phyloP scores from a whole-genome alignment of 148 eudicot genomes.

The Amaranthus hypochondriacus region DNA sequence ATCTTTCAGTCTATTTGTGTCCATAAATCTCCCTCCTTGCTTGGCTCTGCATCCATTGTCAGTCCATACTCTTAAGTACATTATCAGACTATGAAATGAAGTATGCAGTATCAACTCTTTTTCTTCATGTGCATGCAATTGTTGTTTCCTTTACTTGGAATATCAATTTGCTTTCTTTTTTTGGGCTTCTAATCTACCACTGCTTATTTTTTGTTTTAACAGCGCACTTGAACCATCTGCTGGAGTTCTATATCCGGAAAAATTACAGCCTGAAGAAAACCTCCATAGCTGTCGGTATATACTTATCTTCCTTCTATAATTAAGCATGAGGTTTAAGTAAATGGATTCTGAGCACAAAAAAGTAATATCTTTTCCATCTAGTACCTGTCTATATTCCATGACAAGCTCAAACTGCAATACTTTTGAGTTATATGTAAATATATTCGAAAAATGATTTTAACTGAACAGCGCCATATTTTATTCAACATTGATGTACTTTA shows the following conservation, averaged over 20 bases:
- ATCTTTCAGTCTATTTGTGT: background rate
- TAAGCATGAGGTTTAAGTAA: background rate
- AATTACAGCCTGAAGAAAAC: conserved; percentile 49
- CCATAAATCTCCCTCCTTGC: background rate
- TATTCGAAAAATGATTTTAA: no score
- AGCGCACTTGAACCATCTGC: conserved; percentile 89
- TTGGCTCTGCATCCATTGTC: background rate
- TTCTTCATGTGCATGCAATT: background rate
- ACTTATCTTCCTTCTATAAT: background rate
- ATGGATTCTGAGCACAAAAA: no score
- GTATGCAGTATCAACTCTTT: background rate
- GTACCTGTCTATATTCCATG: no score
- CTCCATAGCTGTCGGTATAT: conserved; percentile 55
- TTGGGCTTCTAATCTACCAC: background rate
- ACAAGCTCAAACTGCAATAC: no score
- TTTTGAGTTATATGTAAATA: no score
- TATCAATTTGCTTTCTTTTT: background rate
- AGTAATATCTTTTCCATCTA: no score
- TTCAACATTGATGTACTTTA: no score
- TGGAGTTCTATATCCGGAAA: conserved; percentile 54
- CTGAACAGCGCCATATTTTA: no score
- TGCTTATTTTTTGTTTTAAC: conserved; percentile 16
- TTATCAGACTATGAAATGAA: background rate
- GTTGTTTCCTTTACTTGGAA: background rate
- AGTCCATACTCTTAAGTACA: background rate